Evolutionary conservation across 1,139 yeast genomes (phyloP), one percentile per base, ranked within the genome.

Genomic region (Wickerhamomyces sp.): DNA sequence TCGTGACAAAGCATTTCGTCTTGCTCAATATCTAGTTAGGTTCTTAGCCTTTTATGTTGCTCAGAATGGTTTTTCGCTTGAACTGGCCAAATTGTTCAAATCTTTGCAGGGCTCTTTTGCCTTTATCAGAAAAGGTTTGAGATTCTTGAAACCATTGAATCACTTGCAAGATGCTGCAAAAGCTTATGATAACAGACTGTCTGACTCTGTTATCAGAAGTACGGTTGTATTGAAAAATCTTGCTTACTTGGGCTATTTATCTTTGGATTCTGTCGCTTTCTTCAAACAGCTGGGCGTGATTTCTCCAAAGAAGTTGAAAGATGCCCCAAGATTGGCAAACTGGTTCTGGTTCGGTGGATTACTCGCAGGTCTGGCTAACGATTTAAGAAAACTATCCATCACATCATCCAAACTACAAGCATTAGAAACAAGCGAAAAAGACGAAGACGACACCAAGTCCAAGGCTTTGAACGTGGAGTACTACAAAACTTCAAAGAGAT

Each of bases 321-420:
- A 58, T 34, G 60, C 68, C 21, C 70, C 72, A 19, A 61, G 61
- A 34, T 59, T 59, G 44, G 64, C 71, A 31, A 74, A 81, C 49
- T 74, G 82, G 63, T 81, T 79, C 70, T 90, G 97, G 97, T 71
- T 84, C 41, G 54, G 79, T 37, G 94, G 88, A 10, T 68, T 90
- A 49, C 54, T 76, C 36, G 78, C 83, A 37, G 85, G 86, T 39
- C 60, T 85, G 35, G 59, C 74, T 40, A 74, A 77, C 55, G 79
- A 82, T 35, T 57, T 72, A 37, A 72, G 86, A 60, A 66, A 64
- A 44, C 51, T 66, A 44, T 64, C 68, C 39, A 56, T 63, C 21
- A 63, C 72, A 26, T 54, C 60, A 28, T 48, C 54, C 35, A 54
- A 47, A 56, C 45, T 55, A 47, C 38, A 39, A 50, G 39, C 52